Evolutionary conservation across 768 basidiomycete genomes (phyloP), one percentile per base, ranked within the genome.

Genomic region (Suillus discolor): DNA sequence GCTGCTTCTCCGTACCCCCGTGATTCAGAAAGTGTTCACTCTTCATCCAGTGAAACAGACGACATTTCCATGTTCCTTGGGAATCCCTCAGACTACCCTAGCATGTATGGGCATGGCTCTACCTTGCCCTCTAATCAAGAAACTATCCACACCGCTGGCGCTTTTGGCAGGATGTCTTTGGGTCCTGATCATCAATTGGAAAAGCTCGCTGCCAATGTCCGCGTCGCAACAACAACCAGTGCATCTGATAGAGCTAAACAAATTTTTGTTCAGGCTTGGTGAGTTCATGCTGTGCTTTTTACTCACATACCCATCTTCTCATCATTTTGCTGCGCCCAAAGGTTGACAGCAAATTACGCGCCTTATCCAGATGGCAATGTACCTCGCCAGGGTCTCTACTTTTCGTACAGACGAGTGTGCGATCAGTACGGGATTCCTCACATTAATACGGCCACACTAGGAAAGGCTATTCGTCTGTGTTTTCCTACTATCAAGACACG

Each of bases 401-500:
- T 94, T 75, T 96, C 94, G 41, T 97, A 96, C 79, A 86, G 91
- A 67, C 84, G 93, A 63, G 89, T 96, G 64, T 96, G 93, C 78
- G 93, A 95, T 80, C 91, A 94, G 78, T 94, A 96, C 79, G 91
- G 92, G 61, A 92, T 96, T 67, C 93, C 92, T 62, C 93, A 96
- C 74, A 94, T 97, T 82, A 97, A 96, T 82, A 94, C 95, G 44
- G 96, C 96, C 70, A 95, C 95, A 1, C 85, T 97, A 71, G 96
- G 96, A 67, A 97, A 97, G 78, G 94, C 95, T 55, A 95, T 97
- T 73, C 86, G 94, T 68, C 86, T 93, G 63, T 96, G 94, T 77
- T 97, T 95, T 80, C 93, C 93, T 59, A 93, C 91, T 68, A 96
- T 97, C 84, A 96, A 95, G 85, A 97, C 96, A 61, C 85, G 96